These are phyloP conservation scores for Phialemonium atrogriseum DNA, from an alignment of 2,329 filamentous ascomycete species.

Conservation along the genomic window DNA sequence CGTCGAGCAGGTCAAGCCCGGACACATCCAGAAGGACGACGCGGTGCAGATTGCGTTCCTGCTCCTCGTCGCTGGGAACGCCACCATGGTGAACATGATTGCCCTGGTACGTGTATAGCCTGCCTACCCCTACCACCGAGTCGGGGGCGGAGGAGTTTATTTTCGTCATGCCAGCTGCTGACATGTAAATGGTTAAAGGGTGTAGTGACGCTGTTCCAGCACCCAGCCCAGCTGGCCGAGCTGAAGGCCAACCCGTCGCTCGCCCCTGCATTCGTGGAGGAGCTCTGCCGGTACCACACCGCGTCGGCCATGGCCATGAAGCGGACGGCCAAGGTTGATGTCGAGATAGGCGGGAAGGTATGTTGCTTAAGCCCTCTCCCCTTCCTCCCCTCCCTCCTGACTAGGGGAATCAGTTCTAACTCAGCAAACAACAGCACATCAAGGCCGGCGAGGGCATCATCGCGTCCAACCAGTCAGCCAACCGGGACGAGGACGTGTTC, in stretches of 20 bases:
- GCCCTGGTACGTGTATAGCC: slow-evolving; percentile 24
- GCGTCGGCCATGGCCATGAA: slow-evolving; percentile 37
- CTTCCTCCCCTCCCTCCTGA: too few relatives aligned
- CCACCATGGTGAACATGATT: slow-evolving; percentile 44
- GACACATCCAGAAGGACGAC: slow-evolving; percentile 29
- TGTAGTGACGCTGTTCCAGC: slow-evolving; percentile 32
- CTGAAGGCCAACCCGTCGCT: slow-evolving; percentile 30
- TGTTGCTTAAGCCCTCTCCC: neutral
- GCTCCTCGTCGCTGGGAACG: slow-evolving; percentile 41
- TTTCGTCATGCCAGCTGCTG: too few relatives aligned
- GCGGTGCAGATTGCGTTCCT: slow-evolving; percentile 40
- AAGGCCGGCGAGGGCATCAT: slow-evolving; percentile 37
- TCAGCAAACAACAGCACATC: too few relatives aligned
- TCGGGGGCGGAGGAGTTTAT: too few relatives aligned
- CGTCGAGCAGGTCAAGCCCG: slow-evolving; percentile 29
- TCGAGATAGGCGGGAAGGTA: slow-evolving; percentile 32
- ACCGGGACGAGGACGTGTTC: slow-evolving; percentile 37
- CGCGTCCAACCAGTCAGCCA: slow-evolving; percentile 36
- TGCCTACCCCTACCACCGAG: too few relatives aligned
- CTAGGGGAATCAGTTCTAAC: too few relatives aligned
- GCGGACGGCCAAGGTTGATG: slow-evolving; percentile 37
- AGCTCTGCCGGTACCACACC: slow-evolving; percentile 40
- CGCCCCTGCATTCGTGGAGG: slow-evolving; percentile 32
- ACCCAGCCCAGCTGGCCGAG: slow-evolving; percentile 31
- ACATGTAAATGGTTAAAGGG: too few relatives aligned